Conservation (phyloP, 345 rosid species). For the Dipteronia sinensis region DNA sequence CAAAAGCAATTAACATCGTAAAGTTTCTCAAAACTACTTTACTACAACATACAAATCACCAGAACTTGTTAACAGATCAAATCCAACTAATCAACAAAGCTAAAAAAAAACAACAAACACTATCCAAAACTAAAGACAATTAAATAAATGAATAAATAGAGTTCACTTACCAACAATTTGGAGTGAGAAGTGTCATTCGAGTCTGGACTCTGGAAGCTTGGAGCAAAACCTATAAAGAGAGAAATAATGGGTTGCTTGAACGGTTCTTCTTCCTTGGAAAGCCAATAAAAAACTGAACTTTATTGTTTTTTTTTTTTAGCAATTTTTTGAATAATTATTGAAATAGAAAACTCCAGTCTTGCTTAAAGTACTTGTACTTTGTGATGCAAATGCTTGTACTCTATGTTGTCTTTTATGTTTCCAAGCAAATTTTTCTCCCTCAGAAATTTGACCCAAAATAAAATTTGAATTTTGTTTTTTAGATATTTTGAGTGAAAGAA, state of each 20-base stretch:
- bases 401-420: neutral
- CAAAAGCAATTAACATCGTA: neutral
- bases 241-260: conserved; percentile 34
- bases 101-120: neutral
- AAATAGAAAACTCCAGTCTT: conserved; percentile 1
- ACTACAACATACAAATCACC: neutral
- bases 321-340: neutral
- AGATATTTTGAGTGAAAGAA: neutral
- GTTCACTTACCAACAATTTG: conserved; percentile 7
- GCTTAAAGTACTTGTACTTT: conserved; percentile 1
- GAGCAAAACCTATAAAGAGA: neutral
- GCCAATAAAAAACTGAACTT: conserved; percentile 22
- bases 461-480: too few species aligned
- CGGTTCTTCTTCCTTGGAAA: conserved; percentile 30
- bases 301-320: neutral
- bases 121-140: neutral
- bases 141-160: neutral
- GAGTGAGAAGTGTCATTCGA: conserved; percentile 2
- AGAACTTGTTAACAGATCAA: neutral
- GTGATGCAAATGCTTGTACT: neutral
- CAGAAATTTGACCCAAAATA: neutral
- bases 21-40: neutral
- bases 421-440: neutral
- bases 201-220: neutral
- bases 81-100: neutral